Base-by-base conservation (phyloP, 2,329 filamentous ascomycete genomes). In the Chalara sp. region DNA sequence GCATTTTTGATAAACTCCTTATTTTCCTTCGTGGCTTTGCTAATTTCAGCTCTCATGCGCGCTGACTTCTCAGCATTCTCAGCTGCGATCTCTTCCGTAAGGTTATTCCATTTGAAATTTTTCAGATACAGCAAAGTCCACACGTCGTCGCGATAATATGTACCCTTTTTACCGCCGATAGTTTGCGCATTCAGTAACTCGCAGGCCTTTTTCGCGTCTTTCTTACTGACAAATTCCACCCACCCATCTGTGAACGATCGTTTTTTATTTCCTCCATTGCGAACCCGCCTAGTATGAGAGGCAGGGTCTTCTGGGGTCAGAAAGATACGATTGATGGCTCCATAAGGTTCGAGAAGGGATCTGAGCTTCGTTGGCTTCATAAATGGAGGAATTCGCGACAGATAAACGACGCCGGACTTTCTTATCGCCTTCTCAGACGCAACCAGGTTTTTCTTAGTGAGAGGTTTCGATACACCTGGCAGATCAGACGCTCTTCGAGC, bases 81-180 rank as follows among this genome's bases (percentile, higher is more conserved):
- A 31, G 84, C 79, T 40, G 86, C 78, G 58, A 92, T 90, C 70
- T 91, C 86, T 66, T 88, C 85, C 51, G 86, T 89, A 56, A 84
- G 68, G 61, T 83, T 75, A 56, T 78, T 58, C 89, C 89, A 95
- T 68, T 92, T 93, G 72, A 93, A 92, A 1, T 87, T 87, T 56
- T 81, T 85, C 55, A 95, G 71, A 63, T 95, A 95, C 54, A 87
- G 78, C 56, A 93, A 72, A 61, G 86, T 91, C 89, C 89, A 95
- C 43, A 95, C 78, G 66, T 95, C 89, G 65, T 95, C 89, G 60
- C 87, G 81, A 71, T 92, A 95, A 65, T 87, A 89, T 46, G 79
- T 80, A 10, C 87, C 79, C 71, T 95, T 95, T 71, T 91, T 91
- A 30, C 89, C 89, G 47, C 88, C 88, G 53, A 93, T 87, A 10